Conservation (phyloP, 768 basidiomycete species). For the Serpula lacrymans region DNA sequence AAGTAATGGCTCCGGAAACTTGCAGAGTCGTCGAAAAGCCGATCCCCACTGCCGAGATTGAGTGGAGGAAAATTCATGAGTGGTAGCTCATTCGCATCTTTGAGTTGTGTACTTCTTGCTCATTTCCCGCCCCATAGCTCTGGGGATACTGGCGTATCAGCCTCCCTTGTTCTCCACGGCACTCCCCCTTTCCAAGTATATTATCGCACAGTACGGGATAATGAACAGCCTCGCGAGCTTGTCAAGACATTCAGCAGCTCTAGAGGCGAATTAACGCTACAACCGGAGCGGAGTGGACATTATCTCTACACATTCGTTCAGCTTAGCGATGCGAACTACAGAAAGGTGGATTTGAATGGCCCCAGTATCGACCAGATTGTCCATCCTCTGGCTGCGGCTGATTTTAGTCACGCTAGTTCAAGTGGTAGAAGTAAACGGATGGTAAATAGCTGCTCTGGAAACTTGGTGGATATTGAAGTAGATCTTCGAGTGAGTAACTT, state of each 20-base stretch:
- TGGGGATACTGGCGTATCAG: constrained; percentile 88
- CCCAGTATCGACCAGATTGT: constrained; percentile 84
- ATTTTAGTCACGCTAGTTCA: constrained; percentile 48
- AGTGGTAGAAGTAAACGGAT: constrained; percentile 47
- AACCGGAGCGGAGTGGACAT: constrained; percentile 86
- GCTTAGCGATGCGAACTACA: constrained; percentile 83
- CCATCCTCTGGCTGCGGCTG: constrained; percentile 81
- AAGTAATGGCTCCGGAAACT: constrained; percentile 78
- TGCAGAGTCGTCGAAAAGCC: constrained; percentile 77
- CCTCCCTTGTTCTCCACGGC: constrained; percentile 81
- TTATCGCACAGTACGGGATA: constrained; percentile 72
- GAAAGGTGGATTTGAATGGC: constrained; percentile 67
- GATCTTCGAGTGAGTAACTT: constrained; percentile 62
- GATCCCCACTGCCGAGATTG: constrained; percentile 77
- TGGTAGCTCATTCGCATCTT: constrained; percentile 50
- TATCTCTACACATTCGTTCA: constrained; percentile 81
- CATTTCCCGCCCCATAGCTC: constrained; percentile 44
- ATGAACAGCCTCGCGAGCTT: constrained; percentile 56
- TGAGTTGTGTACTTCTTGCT: constrained; percentile 2
- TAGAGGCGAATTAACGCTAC: constrained; percentile 76
- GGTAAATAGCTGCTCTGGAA: constrained; percentile 79
- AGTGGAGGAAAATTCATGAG: constrained; percentile 88
- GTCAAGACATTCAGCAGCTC: constrained; percentile 62
- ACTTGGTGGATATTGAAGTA: constrained; percentile 70
- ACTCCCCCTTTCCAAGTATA: constrained; percentile 85